phyloP scores from a whole-genome alignment of 352 stramenopile species.

The Phytophthora pseudosyringae region DNA sequence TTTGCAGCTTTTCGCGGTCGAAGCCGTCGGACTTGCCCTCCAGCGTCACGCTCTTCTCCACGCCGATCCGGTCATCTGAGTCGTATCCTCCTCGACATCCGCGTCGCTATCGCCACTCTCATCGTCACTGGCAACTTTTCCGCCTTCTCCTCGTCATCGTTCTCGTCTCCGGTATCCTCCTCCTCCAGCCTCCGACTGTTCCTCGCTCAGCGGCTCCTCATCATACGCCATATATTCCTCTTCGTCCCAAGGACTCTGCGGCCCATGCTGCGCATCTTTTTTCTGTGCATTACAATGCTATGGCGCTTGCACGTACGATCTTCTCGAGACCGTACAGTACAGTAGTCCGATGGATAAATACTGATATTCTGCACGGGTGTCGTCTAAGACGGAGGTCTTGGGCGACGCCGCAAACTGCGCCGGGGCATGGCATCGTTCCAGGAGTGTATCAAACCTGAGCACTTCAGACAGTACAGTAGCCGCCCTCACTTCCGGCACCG shows the following conservation, averaged over 20 bases:
- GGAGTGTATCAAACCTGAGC: too few relatives aligned
- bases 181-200: constrained; percentile 25
- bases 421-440: too few relatives aligned
- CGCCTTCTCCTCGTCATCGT: constrained; percentile 38
- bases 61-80: constrained; percentile 71
- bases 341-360: constrained; percentile 97
- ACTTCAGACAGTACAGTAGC: too few relatives aligned
- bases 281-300: constrained; percentile 46
- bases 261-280: constrained; percentile 80
- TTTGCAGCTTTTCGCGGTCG: constrained; percentile 96
- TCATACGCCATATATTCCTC: constrained; percentile 43
- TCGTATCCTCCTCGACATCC: constrained; percentile 62
- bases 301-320: constrained; percentile 68
- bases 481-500: too few relatives aligned
- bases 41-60: constrained; percentile 67
- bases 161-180: constrained; percentile 15
- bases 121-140: constrained; percentile 17
- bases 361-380: constrained; percentile 92
- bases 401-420: too few relatives aligned
- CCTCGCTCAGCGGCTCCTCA: constrained; percentile 28
- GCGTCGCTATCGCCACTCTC: constrained; percentile 44
- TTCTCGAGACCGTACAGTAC: constrained; percentile 94
- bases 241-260: constrained; percentile 66
- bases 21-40: constrained; percentile 78
- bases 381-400: too few relatives aligned